Evolutionary conservation across 495 filamentous ascomycete genomes (phyloP).

Genomic region (Usnea hakonensis): DNA sequence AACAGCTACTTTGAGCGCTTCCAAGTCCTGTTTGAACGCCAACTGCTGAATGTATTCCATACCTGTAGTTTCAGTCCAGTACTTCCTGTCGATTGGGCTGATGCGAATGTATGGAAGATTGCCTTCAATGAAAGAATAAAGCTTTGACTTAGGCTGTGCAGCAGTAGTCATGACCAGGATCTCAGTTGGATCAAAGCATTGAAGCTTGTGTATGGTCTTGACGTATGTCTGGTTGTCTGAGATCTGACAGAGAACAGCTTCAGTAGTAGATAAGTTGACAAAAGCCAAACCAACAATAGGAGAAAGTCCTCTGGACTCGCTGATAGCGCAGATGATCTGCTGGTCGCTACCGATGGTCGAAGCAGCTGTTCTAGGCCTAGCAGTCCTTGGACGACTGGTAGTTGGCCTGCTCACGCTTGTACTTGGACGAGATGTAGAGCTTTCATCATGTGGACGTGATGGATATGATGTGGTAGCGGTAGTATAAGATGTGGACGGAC

Average conservation of each 20-base stretch:
- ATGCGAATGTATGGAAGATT: conserved; percentile 56
- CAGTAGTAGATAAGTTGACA: conserved; percentile 74
- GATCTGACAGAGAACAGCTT: conserved; percentile 81
- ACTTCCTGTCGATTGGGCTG: conserved; percentile 65
- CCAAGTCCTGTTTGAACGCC: conserved; percentile 67
- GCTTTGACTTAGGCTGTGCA: conserved; percentile 61
- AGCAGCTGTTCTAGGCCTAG: conserved; percentile 58
- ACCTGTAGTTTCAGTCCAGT: conserved; percentile 79
- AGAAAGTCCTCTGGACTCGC: conserved; percentile 77
- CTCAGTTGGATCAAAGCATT: conserved; percentile 67
- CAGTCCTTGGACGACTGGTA: conserved; percentile 41
- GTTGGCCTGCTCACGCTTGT: conserved; percentile 32
- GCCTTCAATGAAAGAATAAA: conserved; percentile 66
- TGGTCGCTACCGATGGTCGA: conserved; percentile 57
- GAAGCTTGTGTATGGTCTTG: conserved; percentile 73
- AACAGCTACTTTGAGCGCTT: conserved; percentile 69
- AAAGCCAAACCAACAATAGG: conserved; percentile 86
- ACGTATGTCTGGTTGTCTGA: conserved; percentile 84
- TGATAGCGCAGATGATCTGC: conserved; percentile 81
- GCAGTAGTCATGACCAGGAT: conserved; percentile 65
- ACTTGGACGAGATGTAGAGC: conserved; percentile 26
- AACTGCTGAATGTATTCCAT: conserved; percentile 72
- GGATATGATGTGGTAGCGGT: conserved; percentile 31
- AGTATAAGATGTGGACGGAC: conserved; percentile 32
- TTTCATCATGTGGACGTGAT: conserved; percentile 21